phyloP scores from a whole-genome alignment of 1,139 yeast species.

The Candida tetrigidarum region DNA sequence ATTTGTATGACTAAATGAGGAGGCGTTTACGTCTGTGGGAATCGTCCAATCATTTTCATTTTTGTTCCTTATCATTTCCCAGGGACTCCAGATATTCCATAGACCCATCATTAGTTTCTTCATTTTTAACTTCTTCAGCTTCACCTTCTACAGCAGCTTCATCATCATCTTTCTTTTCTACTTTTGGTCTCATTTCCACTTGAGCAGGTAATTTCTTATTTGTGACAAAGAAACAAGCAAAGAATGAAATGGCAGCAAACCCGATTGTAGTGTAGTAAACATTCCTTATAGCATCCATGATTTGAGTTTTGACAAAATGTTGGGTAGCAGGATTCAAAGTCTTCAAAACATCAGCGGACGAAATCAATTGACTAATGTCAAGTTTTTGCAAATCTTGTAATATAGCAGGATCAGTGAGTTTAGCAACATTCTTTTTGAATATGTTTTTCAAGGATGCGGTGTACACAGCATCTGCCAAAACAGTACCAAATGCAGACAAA shows the following conservation, averaged over 20 bases:
- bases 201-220: constrained; percentile 32
- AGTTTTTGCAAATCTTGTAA: constrained; percentile 22
- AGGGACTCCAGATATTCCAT: neutral
- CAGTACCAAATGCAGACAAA: constrained; percentile 34
- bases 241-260: constrained; percentile 25
- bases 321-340: constrained; percentile 29
- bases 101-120: neutral
- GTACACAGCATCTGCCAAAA: constrained; percentile 39
- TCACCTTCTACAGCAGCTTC: no score
- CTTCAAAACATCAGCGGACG: constrained; percentile 24
- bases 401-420: constrained; percentile 22
- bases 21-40: no score
- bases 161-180: neutral
- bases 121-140: neutral
- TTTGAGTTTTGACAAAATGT: constrained; percentile 29
- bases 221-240: constrained; percentile 28
- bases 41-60: no score
- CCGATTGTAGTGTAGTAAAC: constrained; percentile 39
- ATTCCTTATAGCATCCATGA: constrained; percentile 34
- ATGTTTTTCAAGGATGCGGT: constrained; percentile 29
- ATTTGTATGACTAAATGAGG: no score
- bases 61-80: no score
- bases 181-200: constrained; percentile 2
- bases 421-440: constrained; percentile 20
- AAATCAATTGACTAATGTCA: constrained; percentile 20